phyloP scores from a whole-genome alignment of 805 yeast genomes.

The Trichomonascus vanleenenianus region DNA sequence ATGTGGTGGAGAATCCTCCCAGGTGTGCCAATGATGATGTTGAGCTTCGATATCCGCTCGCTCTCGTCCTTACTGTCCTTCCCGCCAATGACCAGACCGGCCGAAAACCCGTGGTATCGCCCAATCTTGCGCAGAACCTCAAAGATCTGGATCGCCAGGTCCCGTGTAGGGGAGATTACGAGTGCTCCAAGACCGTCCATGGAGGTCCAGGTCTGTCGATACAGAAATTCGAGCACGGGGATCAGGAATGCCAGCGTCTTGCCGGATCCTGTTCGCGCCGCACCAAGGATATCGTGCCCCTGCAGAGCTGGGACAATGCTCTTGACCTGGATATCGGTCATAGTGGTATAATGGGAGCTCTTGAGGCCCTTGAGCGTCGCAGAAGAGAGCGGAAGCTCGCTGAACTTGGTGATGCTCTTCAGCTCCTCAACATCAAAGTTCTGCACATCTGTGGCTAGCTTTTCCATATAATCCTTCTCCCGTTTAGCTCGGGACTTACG shows the following conservation, averaged over 20 bases:
- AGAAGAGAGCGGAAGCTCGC: slow-evolving; percentile 68
- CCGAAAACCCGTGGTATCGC: slow-evolving; percentile 63
- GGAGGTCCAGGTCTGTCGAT: slow-evolving; percentile 67
- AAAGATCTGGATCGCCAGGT: slow-evolving; percentile 81
- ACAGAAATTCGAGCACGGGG: slow-evolving; percentile 58
- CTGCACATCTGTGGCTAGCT: slow-evolving; percentile 43
- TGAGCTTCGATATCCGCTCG: slow-evolving; percentile 71
- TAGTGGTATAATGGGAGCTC: slow-evolving; percentile 64
- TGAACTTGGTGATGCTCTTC: slow-evolving; percentile 43
- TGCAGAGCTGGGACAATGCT: slow-evolving; percentile 70
- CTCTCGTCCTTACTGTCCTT: slow-evolving; percentile 76
- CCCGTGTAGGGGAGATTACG: slow-evolving; percentile 87
- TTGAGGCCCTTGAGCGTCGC: slow-evolving; percentile 64
- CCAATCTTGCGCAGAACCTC: slow-evolving; percentile 84
- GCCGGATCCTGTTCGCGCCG: slow-evolving; percentile 89
- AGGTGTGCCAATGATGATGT: slow-evolving; percentile 84
- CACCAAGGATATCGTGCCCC: slow-evolving; percentile 74
- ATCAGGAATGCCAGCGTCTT: slow-evolving; percentile 81
- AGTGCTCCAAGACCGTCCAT: slow-evolving; percentile 85
- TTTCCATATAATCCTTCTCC: slow-evolving; percentile 32
- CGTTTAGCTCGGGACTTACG: slow-evolving; percentile 11
- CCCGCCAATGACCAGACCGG: slow-evolving; percentile 91
- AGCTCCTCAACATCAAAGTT: slow-evolving; percentile 36
- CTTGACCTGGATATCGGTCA: slow-evolving; percentile 82
- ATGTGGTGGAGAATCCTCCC: slow-evolving; percentile 85